phyloP scores from a whole-genome alignment of 352 stramenopile species.

The Phytophthora colocasiae region DNA sequence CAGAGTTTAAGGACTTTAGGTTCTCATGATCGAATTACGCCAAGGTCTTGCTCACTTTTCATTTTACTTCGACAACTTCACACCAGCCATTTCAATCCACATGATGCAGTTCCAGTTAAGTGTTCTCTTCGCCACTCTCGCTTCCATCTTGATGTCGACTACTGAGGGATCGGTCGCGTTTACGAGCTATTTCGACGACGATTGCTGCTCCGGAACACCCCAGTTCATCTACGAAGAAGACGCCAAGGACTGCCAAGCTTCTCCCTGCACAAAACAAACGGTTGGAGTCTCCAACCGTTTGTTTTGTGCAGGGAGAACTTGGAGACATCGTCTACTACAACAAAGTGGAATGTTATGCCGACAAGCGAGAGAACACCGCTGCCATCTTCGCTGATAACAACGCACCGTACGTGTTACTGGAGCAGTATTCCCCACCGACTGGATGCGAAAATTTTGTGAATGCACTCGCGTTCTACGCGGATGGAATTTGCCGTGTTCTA shows the following conservation, averaged over 20 bases:
- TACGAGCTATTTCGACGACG: constrained; percentile 25
- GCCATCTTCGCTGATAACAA: constrained; percentile 15
- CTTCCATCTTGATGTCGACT: not conserved
- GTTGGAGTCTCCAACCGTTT: no score
- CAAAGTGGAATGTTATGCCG: constrained; percentile 24
- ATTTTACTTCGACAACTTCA: not conserved
- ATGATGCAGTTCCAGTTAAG: not conserved
- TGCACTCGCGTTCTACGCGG: constrained; percentile 27
- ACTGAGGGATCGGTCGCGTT: constrained; percentile 11
- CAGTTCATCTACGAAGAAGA: constrained; percentile 32
- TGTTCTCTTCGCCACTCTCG: not conserved
- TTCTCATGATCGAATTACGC: constrained; percentile 2
- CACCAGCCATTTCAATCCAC: not conserved
- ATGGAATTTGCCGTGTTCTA: constrained; percentile 22
- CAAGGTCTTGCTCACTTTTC: not conserved
- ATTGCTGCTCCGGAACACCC: constrained; percentile 13
- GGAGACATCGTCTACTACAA: constrained; percentile 11
- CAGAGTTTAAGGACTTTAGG: not conserved
- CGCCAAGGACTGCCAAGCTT: constrained; percentile 14
- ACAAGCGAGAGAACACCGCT: constrained; percentile 10
- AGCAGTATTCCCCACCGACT: constrained; percentile 25
- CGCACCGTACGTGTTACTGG: constrained; percentile 26
- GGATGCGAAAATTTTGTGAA: constrained; percentile 21
- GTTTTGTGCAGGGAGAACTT: no score
- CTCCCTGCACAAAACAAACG: not conserved